Base-by-base conservation (phyloP, 768 basidiomycete genomes). In the Rhizopogon roseolus region DNA sequence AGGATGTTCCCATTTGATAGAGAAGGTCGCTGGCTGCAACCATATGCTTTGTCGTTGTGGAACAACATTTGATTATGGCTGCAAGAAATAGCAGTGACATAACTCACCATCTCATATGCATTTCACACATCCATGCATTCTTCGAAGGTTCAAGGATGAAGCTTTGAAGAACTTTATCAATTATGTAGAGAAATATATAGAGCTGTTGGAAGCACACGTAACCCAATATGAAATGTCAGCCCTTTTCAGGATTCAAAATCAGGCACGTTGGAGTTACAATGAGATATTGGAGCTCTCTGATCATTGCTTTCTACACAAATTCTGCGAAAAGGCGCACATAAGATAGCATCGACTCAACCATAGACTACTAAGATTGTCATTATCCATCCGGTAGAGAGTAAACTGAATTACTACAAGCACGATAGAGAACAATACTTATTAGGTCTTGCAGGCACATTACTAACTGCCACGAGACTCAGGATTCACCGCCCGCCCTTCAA, bases 11-110 rank as follows among this genome's bases (percentile, higher is more conserved):
- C 45, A 48, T 48, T 22, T 48, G 32, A 48, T 48, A 48, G 45
- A 48, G 14, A 48, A 48, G 45, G 19, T 48, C 32, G 45, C 45
- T 34, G 45, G 45, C 32, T 48, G 45, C 22, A 48, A 48, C 34
- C 45, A 48, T 22, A 48, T 48, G 45, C 13, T 48, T 48, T 48
- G 45, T 48, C 45, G 45, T 34, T 48, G 45, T 22, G 45, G 45
- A 48, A 48, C 45, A 22, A 48, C 45, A 5, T 48, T 48, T 32
- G 45, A 48, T 48, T 36, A 48, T 13, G 19, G 19, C 45, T 48
- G 32, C 32, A 48, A 48, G 45, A 34, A 48, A 48, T 48, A 48
- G 14, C 22, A 19, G 19, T 48, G 32, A 48, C 32, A 9, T 28
- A 45, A 44, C 29, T n/a, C 16, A 22, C 8, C 25, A 28, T 6